Evolutionary conservation across 1,139 yeast species (phyloP).

Genomic region (Meyerozyma smithsonii): DNA sequence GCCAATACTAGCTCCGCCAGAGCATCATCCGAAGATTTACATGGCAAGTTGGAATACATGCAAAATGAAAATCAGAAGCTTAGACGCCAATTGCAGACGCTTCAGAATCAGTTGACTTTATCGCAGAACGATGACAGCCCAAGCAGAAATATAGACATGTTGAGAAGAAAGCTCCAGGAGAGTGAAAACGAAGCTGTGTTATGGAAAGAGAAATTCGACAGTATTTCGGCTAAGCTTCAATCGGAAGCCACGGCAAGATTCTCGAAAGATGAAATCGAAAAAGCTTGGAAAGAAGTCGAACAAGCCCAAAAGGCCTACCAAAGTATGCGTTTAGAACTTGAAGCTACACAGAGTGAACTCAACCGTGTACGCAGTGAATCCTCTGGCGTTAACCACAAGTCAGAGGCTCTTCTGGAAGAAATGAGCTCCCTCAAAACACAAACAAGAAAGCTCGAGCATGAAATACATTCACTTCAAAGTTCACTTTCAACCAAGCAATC

Average conservation of each 20-base stretch:
- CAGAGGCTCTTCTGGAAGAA: background rate
- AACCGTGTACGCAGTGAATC: background rate
- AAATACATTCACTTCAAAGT: background rate
- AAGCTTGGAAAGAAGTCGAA: background rate
- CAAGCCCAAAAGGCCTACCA: background rate
- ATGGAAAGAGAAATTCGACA: background rate
- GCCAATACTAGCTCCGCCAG: constrained; percentile 4
- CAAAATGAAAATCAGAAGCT: constrained; percentile 9
- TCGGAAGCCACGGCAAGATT: background rate
- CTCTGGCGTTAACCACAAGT: background rate
- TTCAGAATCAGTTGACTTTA: background rate
- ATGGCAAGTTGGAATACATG: constrained; percentile 9
- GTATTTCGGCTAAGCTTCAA: background rate
- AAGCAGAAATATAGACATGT: background rate
- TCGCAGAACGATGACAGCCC: background rate
- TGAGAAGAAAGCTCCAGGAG: background rate
- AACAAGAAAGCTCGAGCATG: background rate
- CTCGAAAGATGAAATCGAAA: background rate
- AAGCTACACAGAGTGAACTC: background rate
- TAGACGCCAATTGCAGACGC: background rate
- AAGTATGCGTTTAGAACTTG: background rate
- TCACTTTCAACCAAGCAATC: background rate
- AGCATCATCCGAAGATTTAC: constrained; percentile 6
- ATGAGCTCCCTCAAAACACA: background rate
- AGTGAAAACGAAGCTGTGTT: background rate